phyloP scores from a whole-genome alignment of 306 rosid species.

The Ochetophila trinervis region DNA sequence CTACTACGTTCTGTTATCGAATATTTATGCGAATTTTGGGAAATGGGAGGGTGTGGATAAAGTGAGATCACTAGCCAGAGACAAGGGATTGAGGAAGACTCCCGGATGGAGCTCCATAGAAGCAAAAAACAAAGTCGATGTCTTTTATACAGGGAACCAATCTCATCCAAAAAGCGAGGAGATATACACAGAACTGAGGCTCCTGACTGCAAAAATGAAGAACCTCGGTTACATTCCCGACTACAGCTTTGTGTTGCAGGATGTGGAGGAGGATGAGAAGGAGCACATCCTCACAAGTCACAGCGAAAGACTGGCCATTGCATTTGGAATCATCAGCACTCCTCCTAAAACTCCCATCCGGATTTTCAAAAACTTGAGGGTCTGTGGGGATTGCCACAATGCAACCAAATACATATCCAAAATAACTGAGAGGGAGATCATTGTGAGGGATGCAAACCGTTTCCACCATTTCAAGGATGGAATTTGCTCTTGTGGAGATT shows the following conservation, averaged over 20 bases:
- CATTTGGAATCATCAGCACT: conserved; percentile 40
- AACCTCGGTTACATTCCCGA: conserved; percentile 46
- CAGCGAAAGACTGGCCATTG: conserved; percentile 51
- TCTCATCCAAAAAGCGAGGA: conserved; percentile 45
- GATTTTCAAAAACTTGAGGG: conserved; percentile 54
- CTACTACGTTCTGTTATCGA: conserved; percentile 48
- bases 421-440: conserved; percentile 40
- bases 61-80: conserved; percentile 45
- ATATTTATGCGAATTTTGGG: conserved; percentile 42
- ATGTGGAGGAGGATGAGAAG: conserved; percentile 54
- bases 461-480: conserved; percentile 55
- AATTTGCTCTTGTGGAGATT: conserved; percentile 48
- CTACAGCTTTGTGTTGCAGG: conserved; percentile 47
- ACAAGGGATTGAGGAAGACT: conserved; percentile 39
- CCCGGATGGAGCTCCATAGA: conserved; percentile 61
- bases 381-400: conserved; percentile 45
- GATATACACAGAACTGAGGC: conserved; percentile 35
- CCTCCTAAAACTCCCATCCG: conserved; percentile 36
- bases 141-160: conserved; percentile 42
- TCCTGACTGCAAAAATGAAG: conserved; percentile 41
- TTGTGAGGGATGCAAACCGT: conserved; percentile 51
- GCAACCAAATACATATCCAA: conserved; percentile 41
- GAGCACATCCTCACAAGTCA: conserved; percentile 44
- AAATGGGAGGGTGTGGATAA: conserved; percentile 47
- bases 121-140: conserved; percentile 48